Evolutionary conservation across 2,329 filamentous ascomycete species (phyloP).

Genomic region (Balansia obtecta): DNA sequence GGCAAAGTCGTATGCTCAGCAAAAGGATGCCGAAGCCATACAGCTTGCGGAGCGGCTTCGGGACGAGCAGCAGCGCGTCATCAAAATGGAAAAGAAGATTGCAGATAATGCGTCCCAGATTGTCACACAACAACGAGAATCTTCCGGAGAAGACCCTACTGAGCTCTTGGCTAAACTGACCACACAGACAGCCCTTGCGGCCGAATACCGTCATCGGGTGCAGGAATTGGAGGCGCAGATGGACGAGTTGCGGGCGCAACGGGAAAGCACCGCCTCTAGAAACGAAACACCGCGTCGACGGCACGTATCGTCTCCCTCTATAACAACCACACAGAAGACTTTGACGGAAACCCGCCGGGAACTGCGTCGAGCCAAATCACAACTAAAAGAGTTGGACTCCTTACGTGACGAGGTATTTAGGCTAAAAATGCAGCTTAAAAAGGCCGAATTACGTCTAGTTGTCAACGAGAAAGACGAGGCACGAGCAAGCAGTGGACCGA

Average conservation of each 20-base stretch:
- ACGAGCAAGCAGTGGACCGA: constrained; percentile 22
- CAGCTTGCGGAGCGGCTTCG: constrained; percentile 53
- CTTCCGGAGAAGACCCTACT: constrained; percentile 30
- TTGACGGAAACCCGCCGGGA: constrained; percentile 41
- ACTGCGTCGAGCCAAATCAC: constrained; percentile 39
- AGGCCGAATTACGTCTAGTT: constrained; percentile 22
- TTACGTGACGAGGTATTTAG: constrained; percentile 40
- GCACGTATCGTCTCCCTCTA: constrained; percentile 23
- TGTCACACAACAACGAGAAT: constrained; percentile 16
- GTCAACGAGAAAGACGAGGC: constrained; percentile 21
- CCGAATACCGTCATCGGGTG: constrained; percentile 46
- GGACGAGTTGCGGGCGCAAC: constrained; percentile 26
- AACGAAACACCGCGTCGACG: constrained; percentile 21
- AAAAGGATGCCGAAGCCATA: constrained; percentile 61
- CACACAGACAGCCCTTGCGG: constrained; percentile 43
- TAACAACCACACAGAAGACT: constrained; percentile 37
- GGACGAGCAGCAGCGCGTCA: constrained; percentile 54
- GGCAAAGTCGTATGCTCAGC: constrained; percentile 65
- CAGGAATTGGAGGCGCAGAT: constrained; percentile 43
- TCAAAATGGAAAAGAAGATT: constrained; percentile 50
- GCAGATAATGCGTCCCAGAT: constrained; percentile 48
- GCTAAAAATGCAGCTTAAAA: constrained; percentile 37
- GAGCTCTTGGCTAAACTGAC: constrained; percentile 40
- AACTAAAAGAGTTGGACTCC: constrained; percentile 37
- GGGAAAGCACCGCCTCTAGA: constrained; percentile 20